Evolutionary conservation across 2,329 filamentous ascomycete species (phyloP), one percentile per base, ranked within the genome.

Genomic region (Colletotrichum sp.): DNA sequence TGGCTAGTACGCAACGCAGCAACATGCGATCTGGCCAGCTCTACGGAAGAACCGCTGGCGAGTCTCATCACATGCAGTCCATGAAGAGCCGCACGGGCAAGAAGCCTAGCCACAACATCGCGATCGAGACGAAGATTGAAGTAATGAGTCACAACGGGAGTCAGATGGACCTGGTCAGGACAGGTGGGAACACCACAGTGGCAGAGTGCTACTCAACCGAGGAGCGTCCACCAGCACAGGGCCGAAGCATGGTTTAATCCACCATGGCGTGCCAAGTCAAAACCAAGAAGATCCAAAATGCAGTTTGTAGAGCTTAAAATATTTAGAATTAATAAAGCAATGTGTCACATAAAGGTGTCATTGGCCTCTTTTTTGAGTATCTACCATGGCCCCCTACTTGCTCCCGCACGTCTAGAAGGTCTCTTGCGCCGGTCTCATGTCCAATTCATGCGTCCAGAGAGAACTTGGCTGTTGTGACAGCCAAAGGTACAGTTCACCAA

Each of bases 401-500:
- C 10, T 52, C 43, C 6, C 43, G n/a, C 43, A 52, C 12, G 43
- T 21, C 48, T 72, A 77, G 55, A 78, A 78, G 3, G 57, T 36
- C 64, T 78, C 76, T 15, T 78, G 76, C 15, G 76, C 76, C 5
- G 76, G 76, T 18, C 74, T 67, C 74, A 78, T 71, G 24, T 77
- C 76, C 32, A 78, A 21, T 21, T 78, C 74, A 12, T 78, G 74
- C 9, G 68, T 74, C 76, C 71, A 78, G n/a, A 78, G 30, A 6
- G 74, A 77, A n/a, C 74, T 72, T 6, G 76, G 76, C 55, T 78
- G 74, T 16, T 77, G 71, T 21, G 74, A 71, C 2, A 78, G 81
- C 84, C 86, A 91, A 10, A 91, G 78, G 81, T 92, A 91, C 5
- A 88, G 88, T 82, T 88, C 87, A 4, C 90, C 90, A 6, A 92